Evolutionary conservation across 306 rosid genomes (phyloP).

Genomic region (Prosopis cineraria): DNA sequence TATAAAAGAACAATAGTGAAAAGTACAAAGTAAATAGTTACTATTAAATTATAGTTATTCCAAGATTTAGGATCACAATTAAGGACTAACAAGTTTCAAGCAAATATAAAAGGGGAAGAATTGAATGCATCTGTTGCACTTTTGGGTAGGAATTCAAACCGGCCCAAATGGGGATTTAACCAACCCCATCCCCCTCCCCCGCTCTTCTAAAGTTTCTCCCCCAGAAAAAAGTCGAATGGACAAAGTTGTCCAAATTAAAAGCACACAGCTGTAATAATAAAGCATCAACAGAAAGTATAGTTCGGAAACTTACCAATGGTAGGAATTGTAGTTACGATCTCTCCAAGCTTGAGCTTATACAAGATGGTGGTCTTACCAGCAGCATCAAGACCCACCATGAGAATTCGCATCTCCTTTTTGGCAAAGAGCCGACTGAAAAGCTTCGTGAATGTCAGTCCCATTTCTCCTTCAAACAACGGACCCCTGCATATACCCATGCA

Average conservation of each 20-base stretch:
- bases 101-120: not conserved
- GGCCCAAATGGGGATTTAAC: not conserved
- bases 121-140: not conserved
- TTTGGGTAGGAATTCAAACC: not conserved
- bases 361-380: conserved; percentile 93
- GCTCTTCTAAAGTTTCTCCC: not conserved
- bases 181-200: not conserved
- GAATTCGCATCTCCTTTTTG: conserved; percentile 86
- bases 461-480: conserved; percentile 48
- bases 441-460: conserved; percentile 87
- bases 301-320: conserved; percentile 66
- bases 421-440: conserved; percentile 88
- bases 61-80: not conserved
- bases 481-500: conserved; percentile 43
- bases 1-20: not conserved
- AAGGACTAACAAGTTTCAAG: not conserved
- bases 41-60: not conserved
- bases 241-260: not conserved
- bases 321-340: conserved; percentile 87
- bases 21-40: not conserved
- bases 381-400: conserved; percentile 92
- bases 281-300: not conserved
- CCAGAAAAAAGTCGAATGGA: not conserved
- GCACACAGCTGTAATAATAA: not conserved
- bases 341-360: conserved; percentile 93